Evolutionary conservation across 2,329 filamentous ascomycete species (phyloP).

Genomic region (Neospermospora avenae): DNA sequence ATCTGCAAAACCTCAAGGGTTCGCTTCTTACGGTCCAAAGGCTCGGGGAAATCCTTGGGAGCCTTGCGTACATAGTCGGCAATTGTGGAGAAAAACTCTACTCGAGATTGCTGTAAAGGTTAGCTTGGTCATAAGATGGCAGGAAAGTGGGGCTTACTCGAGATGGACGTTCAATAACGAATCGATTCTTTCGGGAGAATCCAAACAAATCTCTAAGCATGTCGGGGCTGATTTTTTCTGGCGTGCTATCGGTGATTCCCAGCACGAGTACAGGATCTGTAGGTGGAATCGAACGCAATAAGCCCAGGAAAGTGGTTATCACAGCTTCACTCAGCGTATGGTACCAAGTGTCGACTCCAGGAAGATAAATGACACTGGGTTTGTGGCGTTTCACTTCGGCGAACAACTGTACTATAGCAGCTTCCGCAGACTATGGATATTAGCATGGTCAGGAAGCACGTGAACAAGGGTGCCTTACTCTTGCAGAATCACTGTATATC

Average conservation of each 20-base stretch:
- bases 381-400: slow-evolving; percentile 91
- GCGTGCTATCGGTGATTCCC: slow-evolving; percentile 72
- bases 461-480: slow-evolving; percentile 49
- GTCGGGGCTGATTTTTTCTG: slow-evolving; percentile 56
- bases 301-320: slow-evolving; percentile 77
- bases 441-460: slow-evolving; percentile 6
- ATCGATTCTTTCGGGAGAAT: slow-evolving; percentile 76
- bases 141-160: slow-evolving; percentile 44
- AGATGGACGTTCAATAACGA: slow-evolving; percentile 64
- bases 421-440: slow-evolving; percentile 50
- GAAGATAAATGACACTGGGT: slow-evolving; percentile 92
- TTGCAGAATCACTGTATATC: slow-evolving; percentile 75
- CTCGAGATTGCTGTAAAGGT: slow-evolving; percentile 54
- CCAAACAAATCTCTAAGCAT: slow-evolving; percentile 80
- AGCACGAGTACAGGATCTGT: slow-evolving; percentile 87
- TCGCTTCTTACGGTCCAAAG: slow-evolving; percentile 80
- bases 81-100: slow-evolving; percentile 75
- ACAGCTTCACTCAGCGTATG: slow-evolving; percentile 55
- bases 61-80: slow-evolving; percentile 73
- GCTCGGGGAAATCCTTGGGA: slow-evolving; percentile 84
- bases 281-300: slow-evolving; percentile 79
- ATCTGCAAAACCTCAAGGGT: slow-evolving; percentile 73
- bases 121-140: slow-evolving; percentile 23
- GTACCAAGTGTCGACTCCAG: slow-evolving; percentile 87
- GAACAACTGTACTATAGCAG: slow-evolving; percentile 86